Evolutionary conservation across 2,329 filamentous ascomycete genomes (phyloP).

Genomic region (Salinomyces thailandicus): DNA sequence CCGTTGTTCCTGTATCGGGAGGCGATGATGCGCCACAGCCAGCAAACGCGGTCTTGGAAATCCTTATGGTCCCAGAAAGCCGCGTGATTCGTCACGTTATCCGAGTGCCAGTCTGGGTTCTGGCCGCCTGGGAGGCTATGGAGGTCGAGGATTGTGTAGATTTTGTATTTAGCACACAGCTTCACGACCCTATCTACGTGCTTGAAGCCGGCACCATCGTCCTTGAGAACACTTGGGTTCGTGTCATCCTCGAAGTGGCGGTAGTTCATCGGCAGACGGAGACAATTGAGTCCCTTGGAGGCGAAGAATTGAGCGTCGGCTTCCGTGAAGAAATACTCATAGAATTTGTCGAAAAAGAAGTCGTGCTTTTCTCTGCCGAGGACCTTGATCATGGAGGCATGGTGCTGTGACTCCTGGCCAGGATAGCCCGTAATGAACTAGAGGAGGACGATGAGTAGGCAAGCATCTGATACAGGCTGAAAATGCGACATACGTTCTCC

Average conservation of each 20-base stretch:
- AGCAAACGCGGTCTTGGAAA: constrained; percentile 40
- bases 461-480: too few species aligned
- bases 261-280: constrained; percentile 53
- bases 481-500: constrained; percentile 9
- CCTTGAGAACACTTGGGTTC: constrained; percentile 40
- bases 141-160: constrained; percentile 44
- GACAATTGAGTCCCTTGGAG: constrained; percentile 46
- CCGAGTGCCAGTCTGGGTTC: constrained; percentile 43
- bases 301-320: constrained; percentile 49
- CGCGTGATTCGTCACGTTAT: constrained; percentile 36
- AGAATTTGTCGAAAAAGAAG: constrained; percentile 49
- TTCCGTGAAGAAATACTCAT: constrained; percentile 50
- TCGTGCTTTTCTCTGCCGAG: constrained; percentile 47
- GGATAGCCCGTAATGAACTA: constrained; percentile 52
- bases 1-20: constrained; percentile 35
- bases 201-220: constrained; percentile 34
- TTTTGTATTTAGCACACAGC: constrained; percentile 36
- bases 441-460: background rate
- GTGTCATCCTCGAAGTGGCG: constrained; percentile 44
- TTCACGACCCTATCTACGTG: constrained; percentile 41
- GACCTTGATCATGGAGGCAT: constrained; percentile 40
- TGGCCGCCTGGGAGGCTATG: constrained; percentile 41
- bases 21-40: constrained; percentile 41
- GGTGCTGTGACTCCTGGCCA: constrained; percentile 48
- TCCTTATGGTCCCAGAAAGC: constrained; percentile 44